Evolutionary conservation across 805 yeast genomes (phyloP), one percentile per base, ranked within the genome.

Genomic region (Wickerhamiella cacticola): DNA sequence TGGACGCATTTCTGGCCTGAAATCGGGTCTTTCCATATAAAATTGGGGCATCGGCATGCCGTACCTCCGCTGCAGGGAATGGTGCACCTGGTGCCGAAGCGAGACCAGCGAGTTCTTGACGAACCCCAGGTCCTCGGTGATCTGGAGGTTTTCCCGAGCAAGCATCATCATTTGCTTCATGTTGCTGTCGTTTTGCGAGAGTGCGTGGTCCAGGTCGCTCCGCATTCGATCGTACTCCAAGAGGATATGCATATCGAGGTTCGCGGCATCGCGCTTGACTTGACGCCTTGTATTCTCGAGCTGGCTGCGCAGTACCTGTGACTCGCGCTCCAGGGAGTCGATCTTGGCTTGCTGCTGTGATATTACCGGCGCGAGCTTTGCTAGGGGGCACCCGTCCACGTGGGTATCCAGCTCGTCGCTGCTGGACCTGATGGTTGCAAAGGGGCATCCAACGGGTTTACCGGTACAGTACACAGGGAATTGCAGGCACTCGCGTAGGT

Each of bases 141-240:
- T 53, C 13, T 64, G 59, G 26, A 57, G 51, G 42, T 56, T 61
- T 45, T 66, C 69, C 19, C 63, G 60, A 53, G 58, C 59, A 19
- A 63, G 55, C 53, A 59, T 50, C 50, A 63, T 55, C 41, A 57
- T 48, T 36, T 63, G 61, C 48, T 63, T 57, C 36, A 63, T 52
- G 40, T 63, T 66, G 36, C 59, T 51, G 39, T 65, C 67, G 13
- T 58, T 55, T 15, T 60, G 45, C 8, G 58, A 53, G n/a, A 56
- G 54, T 21, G 56, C 51, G 16, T 61, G 50, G 31, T 61, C 63
- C 18, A 64, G 55, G 44, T 65, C 68, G 15, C 53, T 51, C 25
- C 68, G 53, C 34, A 66, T 52, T 36, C 64, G 56, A 22, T 65
- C 68, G 48, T 61, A 61, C 47, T 65, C 69, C 29, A 50, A 48